Evolutionary conservation across 805 yeast species (phyloP).

Genomic region (Sugiyamaella lignohabitans): DNA sequence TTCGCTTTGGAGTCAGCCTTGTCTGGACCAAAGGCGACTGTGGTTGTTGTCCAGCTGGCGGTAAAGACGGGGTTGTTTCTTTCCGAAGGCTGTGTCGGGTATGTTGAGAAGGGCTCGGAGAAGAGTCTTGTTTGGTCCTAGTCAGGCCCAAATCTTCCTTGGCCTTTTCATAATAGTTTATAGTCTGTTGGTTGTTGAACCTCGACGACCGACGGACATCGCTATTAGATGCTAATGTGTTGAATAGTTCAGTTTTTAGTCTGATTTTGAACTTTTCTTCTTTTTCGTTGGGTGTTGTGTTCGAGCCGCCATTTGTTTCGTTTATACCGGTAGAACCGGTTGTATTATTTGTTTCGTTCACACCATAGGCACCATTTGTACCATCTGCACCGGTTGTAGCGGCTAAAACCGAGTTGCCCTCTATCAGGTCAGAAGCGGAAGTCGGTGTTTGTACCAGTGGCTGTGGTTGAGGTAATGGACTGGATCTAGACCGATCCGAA

Average conservation of each 20-base stretch:
- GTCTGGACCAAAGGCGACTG: too few relatives aligned
- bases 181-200: conserved; percentile 2
- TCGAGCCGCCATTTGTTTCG: too few relatives aligned
- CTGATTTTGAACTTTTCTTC: conserved; percentile 20
- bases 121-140: background rate
- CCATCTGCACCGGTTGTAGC: too few relatives aligned
- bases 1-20: background rate
- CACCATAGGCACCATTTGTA: too few relatives aligned
- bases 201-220: conserved; percentile 13
- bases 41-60: too few relatives aligned
- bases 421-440: too few relatives aligned
- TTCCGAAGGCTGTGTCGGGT: too few relatives aligned
- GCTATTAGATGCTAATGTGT: conserved; percentile 16
- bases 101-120: background rate
- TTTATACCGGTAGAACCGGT: too few relatives aligned
- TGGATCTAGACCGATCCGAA: background rate
- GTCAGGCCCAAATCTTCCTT: conserved; percentile 14
- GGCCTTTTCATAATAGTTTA: conserved; percentile 18
- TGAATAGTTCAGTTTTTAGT: conserved; percentile 21
- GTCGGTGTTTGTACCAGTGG: background rate
- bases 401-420: too few relatives aligned
- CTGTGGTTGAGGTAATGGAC: background rate
- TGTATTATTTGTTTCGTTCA: too few relatives aligned
- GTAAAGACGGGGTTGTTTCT: too few relatives aligned
- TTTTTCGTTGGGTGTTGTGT: conserved; percentile 1